Evolutionary conservation across 306 rosid species (phyloP).

Genomic region (Macrotyloma uniflorum): DNA sequence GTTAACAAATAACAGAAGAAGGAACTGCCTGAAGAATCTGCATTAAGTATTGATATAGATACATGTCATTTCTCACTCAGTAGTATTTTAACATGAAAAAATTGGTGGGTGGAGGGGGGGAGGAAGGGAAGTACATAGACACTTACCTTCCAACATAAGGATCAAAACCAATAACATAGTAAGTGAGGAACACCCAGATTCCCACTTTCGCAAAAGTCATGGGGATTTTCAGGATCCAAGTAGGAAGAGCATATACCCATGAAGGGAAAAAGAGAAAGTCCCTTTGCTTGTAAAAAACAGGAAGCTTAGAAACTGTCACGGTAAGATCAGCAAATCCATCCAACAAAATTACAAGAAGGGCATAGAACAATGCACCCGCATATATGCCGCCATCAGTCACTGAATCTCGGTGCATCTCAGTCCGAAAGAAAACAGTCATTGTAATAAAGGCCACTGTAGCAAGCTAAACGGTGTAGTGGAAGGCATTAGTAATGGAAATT

Average conservation of each 20-base stretch:
- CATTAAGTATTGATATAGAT: not conserved
- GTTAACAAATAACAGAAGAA: conserved; percentile 45
- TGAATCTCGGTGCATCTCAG: conserved; percentile 52
- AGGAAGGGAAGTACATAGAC: not conserved
- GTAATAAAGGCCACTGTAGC: conserved; percentile 43
- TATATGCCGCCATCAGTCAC: conserved; percentile 50
- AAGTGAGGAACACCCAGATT: conserved; percentile 53
- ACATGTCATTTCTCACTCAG: not conserved
- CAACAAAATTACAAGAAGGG: conserved; percentile 44
- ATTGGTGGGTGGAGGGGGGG: not conserved
- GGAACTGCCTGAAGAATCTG: conserved; percentile 58
- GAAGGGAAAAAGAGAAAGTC: conserved; percentile 56
- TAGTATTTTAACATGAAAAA: not conserved
- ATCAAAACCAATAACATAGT: conserved; percentile 58
- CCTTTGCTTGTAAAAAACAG: conserved; percentile 60
- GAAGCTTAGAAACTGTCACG: conserved; percentile 49
- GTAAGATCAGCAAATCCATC: conserved; percentile 51
- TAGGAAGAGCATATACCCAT: conserved; percentile 58
- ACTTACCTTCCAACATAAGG: conserved; percentile 49
- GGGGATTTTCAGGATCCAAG: conserved; percentile 58
- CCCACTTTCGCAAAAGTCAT: conserved; percentile 43
- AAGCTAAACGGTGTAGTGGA: conserved; percentile 21
- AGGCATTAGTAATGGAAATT: not conserved
- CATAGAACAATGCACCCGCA: conserved; percentile 51
- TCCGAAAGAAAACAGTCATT: conserved; percentile 53